These are phyloP conservation scores for Lactarius hatsudake DNA, from an alignment of 768 basidiomycete genomes.

Conservation along the genomic window DNA sequence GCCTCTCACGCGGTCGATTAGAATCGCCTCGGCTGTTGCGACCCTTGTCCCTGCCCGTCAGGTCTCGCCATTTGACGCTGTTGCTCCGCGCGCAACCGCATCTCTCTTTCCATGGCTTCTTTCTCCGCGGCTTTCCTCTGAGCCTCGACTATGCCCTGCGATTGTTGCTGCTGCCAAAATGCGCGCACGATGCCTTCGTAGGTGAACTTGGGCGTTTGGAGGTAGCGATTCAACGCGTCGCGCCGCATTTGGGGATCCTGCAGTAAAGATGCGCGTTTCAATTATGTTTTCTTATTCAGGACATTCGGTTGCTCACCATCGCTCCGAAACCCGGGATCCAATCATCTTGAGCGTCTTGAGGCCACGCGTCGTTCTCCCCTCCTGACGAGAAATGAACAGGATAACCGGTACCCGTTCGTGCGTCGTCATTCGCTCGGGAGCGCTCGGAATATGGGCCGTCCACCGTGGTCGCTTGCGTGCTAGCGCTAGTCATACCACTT, in stretches of 20 bases:
- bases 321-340: conserved; percentile 19
- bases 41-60: conserved; percentile 21
- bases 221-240: conserved; percentile 12
- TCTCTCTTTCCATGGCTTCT: conserved; percentile 17
- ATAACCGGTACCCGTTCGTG: background rate
- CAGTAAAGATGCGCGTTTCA: background rate
- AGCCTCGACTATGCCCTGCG: conserved; percentile 3
- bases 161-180: conserved; percentile 18
- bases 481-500: background rate
- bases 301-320: conserved; percentile 14
- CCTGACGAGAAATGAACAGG: background rate
- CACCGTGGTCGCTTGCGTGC: background rate
- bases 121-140: conserved; percentile 15
- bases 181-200: conserved; percentile 16
- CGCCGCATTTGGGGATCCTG: conserved; percentile 19
- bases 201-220: conserved; percentile 18
- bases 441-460: conserved; percentile 6
- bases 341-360: conserved; percentile 14
- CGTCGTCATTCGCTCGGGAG: conserved; percentile 5
- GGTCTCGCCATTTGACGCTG: conserved; percentile 8
- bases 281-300: no score
- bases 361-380: conserved; percentile 7
- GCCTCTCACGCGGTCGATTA: background rate
- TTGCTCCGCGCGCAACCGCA: conserved; percentile 10
- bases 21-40: conserved; percentile 14